Evolutionary conservation across 208 protist genomes (phyloP).

Genomic region (Acanthamoeba triangularis): DNA sequence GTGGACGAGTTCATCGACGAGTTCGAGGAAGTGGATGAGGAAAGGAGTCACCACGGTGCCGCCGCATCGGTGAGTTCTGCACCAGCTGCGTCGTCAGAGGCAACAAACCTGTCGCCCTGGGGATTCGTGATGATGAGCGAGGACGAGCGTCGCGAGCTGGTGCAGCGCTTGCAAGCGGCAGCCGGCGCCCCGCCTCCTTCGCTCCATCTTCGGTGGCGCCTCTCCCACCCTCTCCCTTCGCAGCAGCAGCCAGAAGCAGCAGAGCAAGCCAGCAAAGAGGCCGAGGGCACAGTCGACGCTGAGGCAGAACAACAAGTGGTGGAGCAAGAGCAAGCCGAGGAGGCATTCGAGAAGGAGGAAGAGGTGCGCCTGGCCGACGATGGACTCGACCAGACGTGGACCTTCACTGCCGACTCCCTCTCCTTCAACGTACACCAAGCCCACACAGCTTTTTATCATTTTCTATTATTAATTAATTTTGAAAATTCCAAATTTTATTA

Average conservation of each 20-base stretch:
- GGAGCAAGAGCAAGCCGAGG: background rate
- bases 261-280: background rate
- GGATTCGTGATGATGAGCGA: slow-evolving; percentile 37
- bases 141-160: slow-evolving; percentile 6
- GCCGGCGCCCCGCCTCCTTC: background rate
- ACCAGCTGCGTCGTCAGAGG: background rate
- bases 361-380: background rate
- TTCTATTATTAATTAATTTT: no score
- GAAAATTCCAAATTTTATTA: background rate
- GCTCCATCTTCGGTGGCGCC: background rate
- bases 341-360: slow-evolving; percentile 11
- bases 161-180: background rate
- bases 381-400: background rate
- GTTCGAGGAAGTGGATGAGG: slow-evolving; percentile 15
- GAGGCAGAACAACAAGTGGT: background rate
- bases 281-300: no score
- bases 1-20: slow-evolving; percentile 36
- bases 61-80: background rate
- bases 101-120: background rate
- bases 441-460: no score
- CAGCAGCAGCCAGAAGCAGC: background rate
- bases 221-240: background rate
- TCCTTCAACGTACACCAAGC: background rate
- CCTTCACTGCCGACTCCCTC: background rate
- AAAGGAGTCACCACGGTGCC: background rate